Evolutionary conservation across 2,329 filamentous ascomycete species (phyloP).

Genomic region (Fusarium nurragi): DNA sequence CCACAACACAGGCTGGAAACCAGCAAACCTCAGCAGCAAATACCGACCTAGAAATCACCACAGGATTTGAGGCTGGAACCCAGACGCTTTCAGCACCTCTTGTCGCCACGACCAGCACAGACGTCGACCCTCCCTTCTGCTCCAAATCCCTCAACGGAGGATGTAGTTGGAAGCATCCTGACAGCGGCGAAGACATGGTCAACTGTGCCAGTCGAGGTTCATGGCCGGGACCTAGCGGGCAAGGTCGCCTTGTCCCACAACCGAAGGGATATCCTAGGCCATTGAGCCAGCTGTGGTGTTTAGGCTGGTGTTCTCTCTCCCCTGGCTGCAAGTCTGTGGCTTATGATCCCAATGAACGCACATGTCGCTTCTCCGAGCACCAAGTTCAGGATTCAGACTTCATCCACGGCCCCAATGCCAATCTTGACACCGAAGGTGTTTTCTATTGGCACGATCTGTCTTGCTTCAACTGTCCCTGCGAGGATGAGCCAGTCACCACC

Average conservation of each 20-base stretch:
- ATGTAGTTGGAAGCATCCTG: constrained; percentile 12
- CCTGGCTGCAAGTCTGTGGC: constrained; percentile 2
- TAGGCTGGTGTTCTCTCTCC: constrained; percentile 6
- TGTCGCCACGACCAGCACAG: neutral
- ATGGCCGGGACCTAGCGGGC: neutral
- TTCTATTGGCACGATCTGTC: constrained; percentile 19
- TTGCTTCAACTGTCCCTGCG: constrained; percentile 10
- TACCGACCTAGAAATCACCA: neutral
- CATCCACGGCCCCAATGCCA: neutral
- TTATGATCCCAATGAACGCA: neutral
- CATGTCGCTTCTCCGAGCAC: constrained; percentile 4
- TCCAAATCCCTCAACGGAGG: constrained; percentile 11
- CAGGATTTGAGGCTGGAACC: neutral
- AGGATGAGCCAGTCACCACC: neutral
- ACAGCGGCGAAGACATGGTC: neutral
- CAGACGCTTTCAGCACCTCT: neutral
- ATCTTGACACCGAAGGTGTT: constrained; percentile 1
- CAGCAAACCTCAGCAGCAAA: neutral
- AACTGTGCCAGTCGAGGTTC: constrained; percentile 3
- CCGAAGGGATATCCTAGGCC: neutral
- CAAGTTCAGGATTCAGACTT: constrained; percentile 8
- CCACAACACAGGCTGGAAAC: neutral
- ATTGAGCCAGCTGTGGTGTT: constrained; percentile 7
- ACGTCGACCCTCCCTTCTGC: neutral
- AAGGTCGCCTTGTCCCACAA: neutral